Conservation (phyloP, 352 stramenopile genomes). For the Thalassiosira mediterranea region DNA sequence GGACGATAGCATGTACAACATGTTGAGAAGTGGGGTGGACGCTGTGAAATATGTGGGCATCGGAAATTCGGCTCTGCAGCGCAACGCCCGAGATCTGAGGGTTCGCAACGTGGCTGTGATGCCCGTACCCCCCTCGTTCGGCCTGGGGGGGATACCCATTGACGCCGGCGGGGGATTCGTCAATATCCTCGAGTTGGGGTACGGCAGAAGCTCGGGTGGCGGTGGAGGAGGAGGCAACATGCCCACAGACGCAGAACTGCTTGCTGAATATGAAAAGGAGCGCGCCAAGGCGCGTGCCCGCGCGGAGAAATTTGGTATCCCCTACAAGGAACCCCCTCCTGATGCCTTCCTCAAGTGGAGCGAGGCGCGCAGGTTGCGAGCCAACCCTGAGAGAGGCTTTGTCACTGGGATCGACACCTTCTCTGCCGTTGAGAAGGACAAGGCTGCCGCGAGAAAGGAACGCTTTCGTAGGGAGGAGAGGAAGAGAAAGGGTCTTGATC, state of each 20-base stretch:
- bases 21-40: slow-evolving; percentile 51
- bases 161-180: slow-evolving; percentile 38
- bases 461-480: slow-evolving; percentile 60
- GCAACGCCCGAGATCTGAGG: slow-evolving; percentile 50
- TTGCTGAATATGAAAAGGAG: slow-evolving; percentile 75
- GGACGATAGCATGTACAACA: slow-evolving; percentile 72
- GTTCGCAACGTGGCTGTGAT: slow-evolving; percentile 60
- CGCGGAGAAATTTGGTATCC: slow-evolving; percentile 74
- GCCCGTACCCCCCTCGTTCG: slow-evolving; percentile 41
- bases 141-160: slow-evolving; percentile 36
- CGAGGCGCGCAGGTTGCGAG: slow-evolving; percentile 58
- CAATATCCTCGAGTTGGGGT: slow-evolving; percentile 42
- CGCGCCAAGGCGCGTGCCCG: slow-evolving; percentile 58
- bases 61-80: slow-evolving; percentile 63
- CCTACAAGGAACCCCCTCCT: slow-evolving; percentile 67
- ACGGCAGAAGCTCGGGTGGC: slow-evolving; percentile 3
- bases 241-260: slow-evolving; percentile 47
- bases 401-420: slow-evolving; percentile 78
- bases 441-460: slow-evolving; percentile 63
- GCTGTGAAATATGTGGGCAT: slow-evolving; percentile 65
- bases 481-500: slow-evolving; percentile 36
- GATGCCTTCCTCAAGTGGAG: slow-evolving; percentile 76
- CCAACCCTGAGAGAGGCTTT: slow-evolving; percentile 68
- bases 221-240: slow-evolving; percentile 8
- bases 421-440: slow-evolving; percentile 63